Base-by-base conservation (phyloP, 208 protist species). In the Leptomonas seymouri region DNA sequence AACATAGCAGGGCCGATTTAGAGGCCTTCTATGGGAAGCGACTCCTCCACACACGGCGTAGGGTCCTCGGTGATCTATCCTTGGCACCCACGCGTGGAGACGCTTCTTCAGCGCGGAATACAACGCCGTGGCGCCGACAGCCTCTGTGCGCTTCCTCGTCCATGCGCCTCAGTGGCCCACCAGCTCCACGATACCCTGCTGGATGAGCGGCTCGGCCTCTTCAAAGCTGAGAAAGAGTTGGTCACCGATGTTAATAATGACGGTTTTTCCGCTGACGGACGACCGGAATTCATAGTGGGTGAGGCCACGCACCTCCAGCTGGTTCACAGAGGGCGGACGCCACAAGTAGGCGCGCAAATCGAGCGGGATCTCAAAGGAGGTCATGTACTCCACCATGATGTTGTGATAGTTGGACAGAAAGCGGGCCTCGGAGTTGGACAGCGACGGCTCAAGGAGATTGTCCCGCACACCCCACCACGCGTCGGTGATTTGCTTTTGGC, bases 311-410 rank as follows among this genome's bases (percentile, higher is more conserved):
- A 96, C 86, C 72, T 94, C 86, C 46, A 96, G 70, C 64, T 93
- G 88, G 41, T 87, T 83, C 39, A 74, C 68, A 14, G 80, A 87
- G 0, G 91, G 91, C n/a, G 91, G 91, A 20, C 91, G 78, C 87
- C 87, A 94, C 48, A 75, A 78, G 59, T 89, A 93, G 36, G 85
- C 82, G n/a, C 91, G 80, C 68, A 96, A 69, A 66, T 96, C 87
- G 14, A 96, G 41, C 20, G 86, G 84, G 27, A 92, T 60, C n/a
- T 88, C 81, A 74, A 96, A 96, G 31, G 85, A 86, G 18, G 84
- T 94, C 86, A 94, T 96, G 76, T 96, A 96, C 56, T 93, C 88
- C 36, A 93, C 88, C 88, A 96, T 93, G 36, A 78, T 72, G 42
- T 79, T 55, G 69, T 93, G 83, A 72, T 93, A 94, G 55, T 90